Evolutionary conservation across 2,329 filamentous ascomycete species (phyloP), one percentile per base, ranked within the genome.

Genomic region (Cordyceps cicadae): DNA sequence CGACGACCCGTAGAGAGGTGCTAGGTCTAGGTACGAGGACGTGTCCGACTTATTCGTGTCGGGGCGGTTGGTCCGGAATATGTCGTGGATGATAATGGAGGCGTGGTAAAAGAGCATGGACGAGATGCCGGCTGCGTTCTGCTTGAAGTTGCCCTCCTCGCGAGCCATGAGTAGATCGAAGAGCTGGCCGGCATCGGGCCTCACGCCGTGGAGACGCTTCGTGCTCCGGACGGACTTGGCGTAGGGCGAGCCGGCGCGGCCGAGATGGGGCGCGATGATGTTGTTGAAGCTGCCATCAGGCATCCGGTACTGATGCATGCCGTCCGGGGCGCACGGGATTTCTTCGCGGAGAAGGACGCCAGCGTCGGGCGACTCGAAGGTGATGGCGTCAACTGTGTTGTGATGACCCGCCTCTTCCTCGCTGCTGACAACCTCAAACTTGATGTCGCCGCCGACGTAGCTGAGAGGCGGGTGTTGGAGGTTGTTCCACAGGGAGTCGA

Each of bases 1-100:
- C 58, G 78, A 79, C 62, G 77, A 79, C 9, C 80, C 80, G 62
- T 83, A 83, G n/a, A 83, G 67, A 7, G 80, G 63, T 9, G 34
- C 68, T 3, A 78, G 70, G 62, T 78, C 76, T 24, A 77, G 66
- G 63, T 78, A 78, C 1, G 76, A 77, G 1, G 75, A 76, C 2
- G 70, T 74, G 54, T 72, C 41, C 43, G 63, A 65, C 6, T 65
- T 39, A 3, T 53, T 55, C 9, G 58, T 49, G 21, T 68, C 3
- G 63, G 68, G 56, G 68, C 70, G 63, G 67, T 70, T 50, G 6
- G 65, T 77, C 49, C 74, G 70, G 64, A 77, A 78, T 52, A 77
- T 70, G 66, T 78, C 77, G 60, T 80, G 78, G 32, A 78, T 79
- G 62, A 80, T 77, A 55, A 80, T 75, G 2, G 76, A 75, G 1